Percentiles rank a stretch among this genome's conserved stretches.
Conservation (phyloP, 2,329 filamentous ascomycete species). For the Fusarium multiceps region DNA sequence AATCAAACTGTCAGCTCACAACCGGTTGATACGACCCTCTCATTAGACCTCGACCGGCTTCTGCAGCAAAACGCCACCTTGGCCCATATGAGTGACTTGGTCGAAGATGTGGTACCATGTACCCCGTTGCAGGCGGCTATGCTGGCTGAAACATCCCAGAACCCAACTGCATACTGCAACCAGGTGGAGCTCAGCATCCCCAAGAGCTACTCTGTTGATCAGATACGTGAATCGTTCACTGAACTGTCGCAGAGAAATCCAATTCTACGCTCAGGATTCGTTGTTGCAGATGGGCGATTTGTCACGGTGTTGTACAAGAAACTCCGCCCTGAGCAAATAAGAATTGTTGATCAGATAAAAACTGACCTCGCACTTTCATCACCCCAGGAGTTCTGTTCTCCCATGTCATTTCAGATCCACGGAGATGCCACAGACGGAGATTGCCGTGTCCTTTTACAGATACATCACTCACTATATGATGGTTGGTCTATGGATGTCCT, state of each 20-base stretch:
- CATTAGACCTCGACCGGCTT: constrained; percentile 34
- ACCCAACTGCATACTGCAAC: constrained; percentile 78
- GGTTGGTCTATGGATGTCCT: constrained; percentile 91
- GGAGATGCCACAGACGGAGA: constrained; percentile 30
- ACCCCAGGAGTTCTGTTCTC: constrained; percentile 60
- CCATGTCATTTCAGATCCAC: constrained; percentile 70
- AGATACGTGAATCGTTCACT: constrained; percentile 62
- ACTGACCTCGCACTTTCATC: constrained; percentile 55
- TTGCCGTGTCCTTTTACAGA: constrained; percentile 60
- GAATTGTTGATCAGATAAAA: constrained; percentile 51
- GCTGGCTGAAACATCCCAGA: constrained; percentile 76
- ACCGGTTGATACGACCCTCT: constrained; percentile 19
- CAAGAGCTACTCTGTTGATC: constrained; percentile 45
- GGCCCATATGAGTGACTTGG: constrained; percentile 34
- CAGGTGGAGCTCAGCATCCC: constrained; percentile 74
- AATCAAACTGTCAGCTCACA: neutral
- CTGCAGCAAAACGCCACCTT: constrained; percentile 28
- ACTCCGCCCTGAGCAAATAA: constrained; percentile 58
- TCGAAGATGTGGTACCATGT: constrained; percentile 67
- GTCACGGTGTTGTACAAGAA: constrained; percentile 68
- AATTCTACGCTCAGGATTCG: constrained; percentile 80
- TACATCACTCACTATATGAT: constrained; percentile 90
- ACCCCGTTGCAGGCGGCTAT: constrained; percentile 82
- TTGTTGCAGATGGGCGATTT: constrained; percentile 57
- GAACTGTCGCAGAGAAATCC: constrained; percentile 67